A percentile compares a stretch with the other conserved stretches of the same genome.
Evolutionary conservation across 176 grass and related monocot species (phyloP).

Genomic region (Miscanthus lutarioriparius): DNA sequence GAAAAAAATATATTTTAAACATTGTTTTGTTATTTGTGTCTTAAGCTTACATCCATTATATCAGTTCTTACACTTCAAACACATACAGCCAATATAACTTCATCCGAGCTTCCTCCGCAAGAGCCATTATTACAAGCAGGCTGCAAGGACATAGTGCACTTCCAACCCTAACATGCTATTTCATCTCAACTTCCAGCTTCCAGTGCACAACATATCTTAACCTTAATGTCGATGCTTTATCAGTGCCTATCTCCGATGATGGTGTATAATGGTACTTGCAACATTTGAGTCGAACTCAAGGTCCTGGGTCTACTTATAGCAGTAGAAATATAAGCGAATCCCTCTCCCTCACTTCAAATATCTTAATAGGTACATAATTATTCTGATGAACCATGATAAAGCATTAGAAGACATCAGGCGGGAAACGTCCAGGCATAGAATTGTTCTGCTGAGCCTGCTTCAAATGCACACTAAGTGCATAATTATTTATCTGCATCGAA

Average conservation of each 20-base stretch:
- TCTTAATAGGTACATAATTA: not conserved
- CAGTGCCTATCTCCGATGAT: not conserved
- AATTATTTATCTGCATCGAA: slow-evolving; percentile 64
- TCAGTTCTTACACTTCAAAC: not conserved
- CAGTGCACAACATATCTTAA: not conserved
- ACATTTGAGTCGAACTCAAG: not conserved
- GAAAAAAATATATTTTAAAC: not conserved
- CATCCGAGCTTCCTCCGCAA: not conserved
- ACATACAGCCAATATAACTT: not conserved
- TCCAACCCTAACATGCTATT: not conserved
- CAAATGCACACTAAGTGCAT: slow-evolving; percentile 61
- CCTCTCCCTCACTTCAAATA: not conserved
- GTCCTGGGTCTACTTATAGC: not conserved
- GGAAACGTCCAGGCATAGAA: slow-evolving; percentile 53
- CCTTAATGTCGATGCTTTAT: not conserved
- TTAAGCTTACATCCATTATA: not conserved
- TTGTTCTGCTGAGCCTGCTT: slow-evolving; percentile 63
- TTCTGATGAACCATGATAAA: not conserved
- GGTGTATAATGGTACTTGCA: not conserved
- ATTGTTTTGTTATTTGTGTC: not conserved
- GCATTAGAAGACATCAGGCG: slow-evolving; percentile 61
- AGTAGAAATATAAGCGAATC: slow-evolving; percentile 8
- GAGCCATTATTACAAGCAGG: not conserved
- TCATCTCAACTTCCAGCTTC: not conserved
- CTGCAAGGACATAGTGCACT: not conserved